Evolutionary conservation across 768 basidiomycete species (phyloP), one percentile per base, ranked within the genome.

Genomic region (Mycena epipterygia): DNA sequence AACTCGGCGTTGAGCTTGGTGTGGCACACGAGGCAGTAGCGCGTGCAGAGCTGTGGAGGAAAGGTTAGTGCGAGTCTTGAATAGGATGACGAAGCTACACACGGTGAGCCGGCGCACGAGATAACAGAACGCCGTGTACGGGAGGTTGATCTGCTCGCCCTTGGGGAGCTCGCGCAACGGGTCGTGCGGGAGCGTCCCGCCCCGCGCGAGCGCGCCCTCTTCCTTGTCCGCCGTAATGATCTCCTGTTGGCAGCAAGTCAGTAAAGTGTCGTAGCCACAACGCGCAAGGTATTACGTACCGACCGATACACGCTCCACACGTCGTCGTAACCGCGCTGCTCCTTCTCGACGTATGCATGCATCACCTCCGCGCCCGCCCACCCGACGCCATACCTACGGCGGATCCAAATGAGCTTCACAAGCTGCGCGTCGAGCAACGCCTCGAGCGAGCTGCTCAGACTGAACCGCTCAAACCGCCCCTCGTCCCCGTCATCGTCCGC

Each of bases 11-110:
- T 74, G 33, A 91, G 81, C 69, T 84, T 86, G 72, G 87, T 87
- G 74, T 92, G 91, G 79, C 93, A 93, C n/a, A 92, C 90, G n/a
- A 91, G 83, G 73, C 93, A 94, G 78, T 89, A 92, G 25, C 88
- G 84, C 0, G 90, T 88, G 73, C 91, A 93, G 25, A 93, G 83
- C 89, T 92, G 33, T 6, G 14, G 13, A 32, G 11, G 8, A 13
- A 5, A 51, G 64, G 32, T 41, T 29, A 51, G n/a, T 25, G 58
- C 7, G 19, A 4, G 12, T 5, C 14, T 56, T 8, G 49, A 35
- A 44, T 56, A 61, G 29, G 33, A 19, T 6, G 6, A 44, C 42
- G 21, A 12, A 6, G 21, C 42, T 14, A 13, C 84, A 63, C 71
- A 91, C 91, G 66, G 87, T 84, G 42, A 93, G 81, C 19, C 92